Conservation (phyloP, 352 stramenopile species). For the Phytopythium ostracodes region DNA sequence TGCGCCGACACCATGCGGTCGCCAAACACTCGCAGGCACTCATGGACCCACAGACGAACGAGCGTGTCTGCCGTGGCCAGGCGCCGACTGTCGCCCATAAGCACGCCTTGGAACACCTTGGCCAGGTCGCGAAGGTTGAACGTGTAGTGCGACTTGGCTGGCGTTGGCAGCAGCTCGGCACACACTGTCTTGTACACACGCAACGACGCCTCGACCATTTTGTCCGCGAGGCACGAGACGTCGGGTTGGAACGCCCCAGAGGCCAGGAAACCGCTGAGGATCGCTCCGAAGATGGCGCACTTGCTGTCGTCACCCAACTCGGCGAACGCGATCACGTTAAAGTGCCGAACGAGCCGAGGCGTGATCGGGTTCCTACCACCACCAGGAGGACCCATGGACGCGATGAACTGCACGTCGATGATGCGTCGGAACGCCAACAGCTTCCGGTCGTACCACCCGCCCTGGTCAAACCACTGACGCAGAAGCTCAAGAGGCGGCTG, state of each 20-base stretch:
- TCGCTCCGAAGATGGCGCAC: slow-evolving; percentile 79
- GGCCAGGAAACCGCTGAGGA: slow-evolving; percentile 66
- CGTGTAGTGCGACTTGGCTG: slow-evolving; percentile 84
- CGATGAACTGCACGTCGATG: slow-evolving; percentile 87
- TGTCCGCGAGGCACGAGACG: slow-evolving; percentile 43
- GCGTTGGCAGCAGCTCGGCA: slow-evolving; percentile 71
- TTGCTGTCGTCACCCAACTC: slow-evolving; percentile 85
- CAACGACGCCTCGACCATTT: slow-evolving; percentile 70
- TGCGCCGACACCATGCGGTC: slow-evolving; percentile 75
- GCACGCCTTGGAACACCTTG: slow-evolving; percentile 83
- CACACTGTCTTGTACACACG: slow-evolving; percentile 86
- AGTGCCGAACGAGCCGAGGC: slow-evolving; percentile 72
- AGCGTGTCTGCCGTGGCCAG: slow-evolving; percentile 70
- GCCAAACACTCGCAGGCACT: slow-evolving; percentile 86
- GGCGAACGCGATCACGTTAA: slow-evolving; percentile 85
- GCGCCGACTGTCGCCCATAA: slow-evolving; percentile 80
- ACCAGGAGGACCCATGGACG: slow-evolving; percentile 78
- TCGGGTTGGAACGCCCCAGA: slow-evolving; percentile 51
- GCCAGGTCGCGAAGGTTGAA: slow-evolving; percentile 88
- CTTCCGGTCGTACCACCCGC: slow-evolving; percentile 94
- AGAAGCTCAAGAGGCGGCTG: slow-evolving; percentile 95
- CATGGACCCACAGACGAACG: slow-evolving; percentile 75
- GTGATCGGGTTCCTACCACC: slow-evolving; percentile 81
- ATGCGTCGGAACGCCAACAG: slow-evolving; percentile 88
- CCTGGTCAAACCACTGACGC: slow-evolving; percentile 93